Evolutionary conservation across 495 filamentous ascomycete species (phyloP).

Genomic region (Elasticomyces elasticus): DNA sequence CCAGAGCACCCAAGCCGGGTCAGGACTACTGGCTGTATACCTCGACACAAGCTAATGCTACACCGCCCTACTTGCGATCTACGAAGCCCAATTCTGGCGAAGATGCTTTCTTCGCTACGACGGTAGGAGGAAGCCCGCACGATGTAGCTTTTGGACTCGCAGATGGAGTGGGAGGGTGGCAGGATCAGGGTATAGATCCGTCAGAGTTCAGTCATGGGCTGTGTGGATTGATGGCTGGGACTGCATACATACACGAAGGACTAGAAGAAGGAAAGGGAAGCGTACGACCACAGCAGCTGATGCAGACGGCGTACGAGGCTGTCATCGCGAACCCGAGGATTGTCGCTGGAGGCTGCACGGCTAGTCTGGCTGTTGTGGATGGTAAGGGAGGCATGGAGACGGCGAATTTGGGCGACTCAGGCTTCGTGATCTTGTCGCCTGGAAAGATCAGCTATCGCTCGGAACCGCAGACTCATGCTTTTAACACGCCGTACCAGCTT

Average conservation of each 20-base stretch:
- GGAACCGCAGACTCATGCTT: conserved; percentile 83
- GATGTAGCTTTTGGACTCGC: conserved; percentile 70
- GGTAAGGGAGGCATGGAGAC: conserved; percentile 66
- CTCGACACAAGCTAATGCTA: conserved; percentile 10
- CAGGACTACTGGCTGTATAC: conserved; percentile 22
- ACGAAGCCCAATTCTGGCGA: conserved; percentile 65
- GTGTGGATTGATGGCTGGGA: conserved; percentile 77
- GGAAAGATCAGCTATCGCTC: conserved; percentile 77
- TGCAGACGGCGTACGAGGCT: conserved; percentile 72
- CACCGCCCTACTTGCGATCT: conserved; percentile 21
- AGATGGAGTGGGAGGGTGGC: conserved; percentile 93
- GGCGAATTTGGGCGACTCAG: conserved; percentile 97
- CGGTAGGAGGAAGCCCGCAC: conserved; percentile 45
- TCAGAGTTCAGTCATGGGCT: conserved; percentile 93
- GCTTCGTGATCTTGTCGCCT: conserved; percentile 72
- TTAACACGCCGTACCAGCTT: conserved; percentile 95
- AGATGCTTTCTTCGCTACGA: conserved; percentile 90
- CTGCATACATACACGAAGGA: conserved; percentile 37
- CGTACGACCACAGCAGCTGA: conserved; percentile 57
- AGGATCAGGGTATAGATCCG: conserved; percentile 80
- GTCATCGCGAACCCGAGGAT: conserved; percentile 65
- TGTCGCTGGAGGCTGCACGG: conserved; percentile 78
- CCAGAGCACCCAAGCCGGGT: conserved; percentile 43
- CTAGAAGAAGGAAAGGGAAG: conserved; percentile 21
- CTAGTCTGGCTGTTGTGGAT: conserved; percentile 65